phyloP scores from a whole-genome alignment of 75 land plant species.

The Pinus taeda region DNA sequence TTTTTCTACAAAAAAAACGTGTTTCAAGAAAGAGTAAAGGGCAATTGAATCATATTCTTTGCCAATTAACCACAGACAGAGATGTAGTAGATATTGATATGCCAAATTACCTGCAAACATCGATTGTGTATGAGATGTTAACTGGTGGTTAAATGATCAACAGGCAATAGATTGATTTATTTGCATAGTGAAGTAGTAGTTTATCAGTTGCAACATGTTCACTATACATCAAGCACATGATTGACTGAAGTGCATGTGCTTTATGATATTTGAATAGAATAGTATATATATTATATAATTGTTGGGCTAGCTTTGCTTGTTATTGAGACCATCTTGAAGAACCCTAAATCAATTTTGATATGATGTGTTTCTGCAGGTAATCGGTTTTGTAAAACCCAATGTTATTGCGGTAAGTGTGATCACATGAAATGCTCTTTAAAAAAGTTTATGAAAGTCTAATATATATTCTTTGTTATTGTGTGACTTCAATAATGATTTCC shows the following conservation, averaged over 20 bases:
- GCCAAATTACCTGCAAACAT: too few relatives aligned
- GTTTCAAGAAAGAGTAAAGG: too few relatives aligned
- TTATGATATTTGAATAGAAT: neutral
- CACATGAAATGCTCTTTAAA: neutral
- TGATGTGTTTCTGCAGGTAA: slow-evolving; percentile 24
- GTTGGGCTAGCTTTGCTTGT: neutral
- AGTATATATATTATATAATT: neutral
- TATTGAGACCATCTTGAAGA: neutral
- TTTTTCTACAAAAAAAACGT: too few relatives aligned
- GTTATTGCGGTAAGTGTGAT: slow-evolving; percentile 26
- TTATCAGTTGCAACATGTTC: too few relatives aligned
- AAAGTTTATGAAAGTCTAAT: neutral
- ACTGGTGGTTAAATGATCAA: too few relatives aligned
- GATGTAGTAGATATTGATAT: too few relatives aligned
- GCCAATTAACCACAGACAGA: too few relatives aligned
- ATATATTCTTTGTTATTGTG: neutral
- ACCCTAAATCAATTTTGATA: neutral
- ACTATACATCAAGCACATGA: neutral
- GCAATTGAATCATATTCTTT: too few relatives aligned
- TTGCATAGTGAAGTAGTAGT: too few relatives aligned
- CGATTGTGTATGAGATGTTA: too few relatives aligned
- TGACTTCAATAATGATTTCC: neutral
- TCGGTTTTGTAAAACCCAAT: slow-evolving; percentile 24
- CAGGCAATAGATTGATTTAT: too few relatives aligned
- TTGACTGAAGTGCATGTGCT: neutral